Evolutionary conservation across 495 filamentous ascomycete genomes (phyloP).

Genomic region (Corynascus novoguineensis): DNA sequence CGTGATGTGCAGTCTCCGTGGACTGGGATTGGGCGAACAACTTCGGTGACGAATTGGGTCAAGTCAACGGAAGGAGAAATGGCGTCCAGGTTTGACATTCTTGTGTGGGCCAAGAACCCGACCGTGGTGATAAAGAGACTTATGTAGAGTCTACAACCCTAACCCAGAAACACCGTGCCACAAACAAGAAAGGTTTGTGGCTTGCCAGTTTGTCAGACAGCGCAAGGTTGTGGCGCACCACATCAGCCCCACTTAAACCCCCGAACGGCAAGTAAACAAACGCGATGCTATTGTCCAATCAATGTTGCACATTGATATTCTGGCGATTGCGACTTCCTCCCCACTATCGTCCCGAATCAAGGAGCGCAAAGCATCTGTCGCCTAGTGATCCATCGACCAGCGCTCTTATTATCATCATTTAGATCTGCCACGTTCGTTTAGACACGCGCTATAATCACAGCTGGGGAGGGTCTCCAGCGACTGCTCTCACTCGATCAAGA

Average conservation of each 20-base stretch:
- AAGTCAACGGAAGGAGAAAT: not conserved
- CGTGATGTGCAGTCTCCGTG: not conserved
- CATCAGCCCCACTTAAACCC: not conserved
- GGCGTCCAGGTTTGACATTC: not conserved
- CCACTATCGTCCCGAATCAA: slow-evolving; percentile 1
- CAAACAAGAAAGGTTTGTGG: not conserved
- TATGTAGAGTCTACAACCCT: no score
- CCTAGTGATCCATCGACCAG: not conserved
- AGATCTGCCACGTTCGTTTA: not conserved
- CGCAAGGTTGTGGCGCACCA: not conserved
- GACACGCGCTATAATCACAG: not conserved
- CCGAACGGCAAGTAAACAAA: slow-evolving; percentile 29
- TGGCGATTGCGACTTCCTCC: slow-evolving; percentile 8
- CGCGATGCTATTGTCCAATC: slow-evolving; percentile 22
- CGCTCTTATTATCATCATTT: not conserved
- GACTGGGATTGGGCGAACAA: not conserved
- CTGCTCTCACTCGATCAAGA: not conserved
- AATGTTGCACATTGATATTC: slow-evolving; percentile 1
- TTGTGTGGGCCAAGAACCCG: not conserved
- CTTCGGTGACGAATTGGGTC: not conserved
- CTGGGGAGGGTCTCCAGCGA: not conserved
- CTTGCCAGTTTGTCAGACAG: not conserved
- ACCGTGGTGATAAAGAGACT: not conserved
- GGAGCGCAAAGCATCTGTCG: not conserved
- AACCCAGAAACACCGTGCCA: not conserved